Percentiles rank a stretch among this genome's conserved stretches.
Evolutionary conservation across 2,329 filamentous ascomycete genomes (phyloP).

Genomic region (Aspergillus pseudoterreus): DNA sequence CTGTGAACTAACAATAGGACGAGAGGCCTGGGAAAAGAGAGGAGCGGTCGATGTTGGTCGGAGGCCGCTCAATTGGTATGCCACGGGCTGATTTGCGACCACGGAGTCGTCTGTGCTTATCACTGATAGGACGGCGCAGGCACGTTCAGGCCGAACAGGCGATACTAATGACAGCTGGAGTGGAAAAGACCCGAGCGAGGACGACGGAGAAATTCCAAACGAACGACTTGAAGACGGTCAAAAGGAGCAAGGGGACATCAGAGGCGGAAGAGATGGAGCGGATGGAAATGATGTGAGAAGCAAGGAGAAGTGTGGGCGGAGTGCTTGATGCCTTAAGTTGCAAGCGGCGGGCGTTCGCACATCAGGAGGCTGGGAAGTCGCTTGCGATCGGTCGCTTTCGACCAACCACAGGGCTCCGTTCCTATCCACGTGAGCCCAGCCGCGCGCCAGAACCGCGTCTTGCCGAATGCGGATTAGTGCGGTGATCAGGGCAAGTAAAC

Average conservation of each 20-base stretch:
- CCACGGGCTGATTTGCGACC: neutral
- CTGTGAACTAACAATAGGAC: neutral
- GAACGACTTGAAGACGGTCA: constrained; percentile 7
- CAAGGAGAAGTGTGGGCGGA: constrained; percentile 15
- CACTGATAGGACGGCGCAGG: constrained; percentile 24
- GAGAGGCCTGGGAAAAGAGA: neutral
- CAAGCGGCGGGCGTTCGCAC: constrained; percentile 16
- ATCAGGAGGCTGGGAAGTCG: constrained; percentile 22
- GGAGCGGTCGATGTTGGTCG: too few relatives aligned
- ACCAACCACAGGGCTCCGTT: constrained; percentile 16
- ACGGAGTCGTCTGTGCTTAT: constrained; percentile 17
- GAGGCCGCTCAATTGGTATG: neutral
- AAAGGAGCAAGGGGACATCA: constrained; percentile 13
- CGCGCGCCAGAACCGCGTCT: constrained; percentile 16
- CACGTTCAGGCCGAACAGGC: constrained; percentile 6
- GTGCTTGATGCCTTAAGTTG: constrained; percentile 25
- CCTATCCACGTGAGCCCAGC: constrained; percentile 24
- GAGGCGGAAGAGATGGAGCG: constrained; percentile 4
- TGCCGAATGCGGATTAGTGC: constrained; percentile 13
- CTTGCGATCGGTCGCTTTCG: constrained; percentile 12
- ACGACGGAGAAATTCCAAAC: constrained; percentile 1
- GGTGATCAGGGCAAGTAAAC: constrained; percentile 19
- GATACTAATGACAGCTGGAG: constrained; percentile 4
- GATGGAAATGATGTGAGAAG: constrained; percentile 13
- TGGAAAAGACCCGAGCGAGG: constrained; percentile 3